Conservation (phyloP, 371 early-diverging fungal species). For the Apophysomyces sp. region DNA sequence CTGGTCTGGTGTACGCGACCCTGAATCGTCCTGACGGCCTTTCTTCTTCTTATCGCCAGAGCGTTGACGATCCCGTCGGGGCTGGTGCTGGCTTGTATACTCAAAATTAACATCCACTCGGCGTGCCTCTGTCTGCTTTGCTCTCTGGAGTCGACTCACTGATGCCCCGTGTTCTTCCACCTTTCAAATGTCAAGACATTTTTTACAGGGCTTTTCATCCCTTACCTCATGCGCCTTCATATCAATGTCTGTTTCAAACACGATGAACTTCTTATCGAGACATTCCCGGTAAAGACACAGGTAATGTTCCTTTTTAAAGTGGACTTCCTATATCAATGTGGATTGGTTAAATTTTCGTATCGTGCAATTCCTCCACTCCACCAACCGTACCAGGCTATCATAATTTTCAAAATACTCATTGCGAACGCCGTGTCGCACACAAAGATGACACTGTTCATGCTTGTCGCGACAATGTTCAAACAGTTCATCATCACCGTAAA, state of each 20-base stretch:
- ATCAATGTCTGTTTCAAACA: slow-evolving; percentile 90
- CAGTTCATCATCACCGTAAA: slow-evolving; percentile 88
- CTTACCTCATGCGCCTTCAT: slow-evolving; percentile 79
- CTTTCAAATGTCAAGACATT: neutral
- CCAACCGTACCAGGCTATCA: slow-evolving; percentile 68
- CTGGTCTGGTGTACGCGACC: neutral
- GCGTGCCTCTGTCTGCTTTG: slow-evolving; percentile 41
- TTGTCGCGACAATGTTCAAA: slow-evolving; percentile 91
- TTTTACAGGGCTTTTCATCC: neutral
- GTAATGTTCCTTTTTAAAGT: slow-evolving; percentile 84
- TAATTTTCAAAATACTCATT: slow-evolving; percentile 89
- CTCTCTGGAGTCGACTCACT: slow-evolving; percentile 27
- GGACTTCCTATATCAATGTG: slow-evolving; percentile 80
- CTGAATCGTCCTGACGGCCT: neutral
- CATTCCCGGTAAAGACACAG: slow-evolving; percentile 82
- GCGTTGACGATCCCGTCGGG: neutral
- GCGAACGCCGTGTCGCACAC: slow-evolving; percentile 70
- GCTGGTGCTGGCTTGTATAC: slow-evolving; percentile 34
- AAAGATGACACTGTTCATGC: slow-evolving; percentile 94
- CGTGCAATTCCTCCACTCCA: no score
- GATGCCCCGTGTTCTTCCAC: slow-evolving; percentile 49
- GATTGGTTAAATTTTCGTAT: no score
- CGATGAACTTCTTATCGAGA: slow-evolving; percentile 94
- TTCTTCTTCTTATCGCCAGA: neutral
- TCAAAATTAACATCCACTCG: slow-evolving; percentile 58